phyloP scores from a whole-genome alignment of 116 monocot species.

The Papilionanthe hybrid region DNA sequence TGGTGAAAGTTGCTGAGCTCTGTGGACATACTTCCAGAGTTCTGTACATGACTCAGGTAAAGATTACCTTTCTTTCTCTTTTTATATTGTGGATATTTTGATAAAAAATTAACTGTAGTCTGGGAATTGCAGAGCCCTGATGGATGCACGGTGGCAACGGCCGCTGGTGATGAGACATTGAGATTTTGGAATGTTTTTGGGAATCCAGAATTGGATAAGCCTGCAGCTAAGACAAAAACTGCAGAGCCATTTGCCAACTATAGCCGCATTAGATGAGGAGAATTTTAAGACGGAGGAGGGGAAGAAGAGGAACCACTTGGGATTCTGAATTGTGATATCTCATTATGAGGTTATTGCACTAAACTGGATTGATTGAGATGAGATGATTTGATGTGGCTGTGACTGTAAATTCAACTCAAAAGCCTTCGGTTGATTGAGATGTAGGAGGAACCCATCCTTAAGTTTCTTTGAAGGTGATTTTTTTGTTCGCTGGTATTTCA shows the following conservation, averaged over 20 bases:
- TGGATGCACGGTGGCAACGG: constrained; percentile 31
- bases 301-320: not conserved
- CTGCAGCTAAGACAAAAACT: constrained; percentile 1
- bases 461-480: not conserved
- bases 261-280: constrained; percentile 8
- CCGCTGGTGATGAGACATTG: constrained; percentile 24
- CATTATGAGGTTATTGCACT: not conserved
- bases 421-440: too few species aligned
- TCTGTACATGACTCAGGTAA: constrained; percentile 42
- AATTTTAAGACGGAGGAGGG: not conserved
- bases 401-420: not conserved
- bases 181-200: constrained; percentile 34
- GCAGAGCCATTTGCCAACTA: constrained; percentile 9
- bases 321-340: not conserved
- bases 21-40: constrained; percentile 37
- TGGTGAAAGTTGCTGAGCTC: constrained; percentile 39
- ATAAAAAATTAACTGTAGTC: not conserved
- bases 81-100: not conserved
- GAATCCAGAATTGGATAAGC: constrained; percentile 12
- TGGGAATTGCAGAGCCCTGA: constrained; percentile 27
- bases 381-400: not conserved
- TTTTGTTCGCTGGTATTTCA: not conserved
- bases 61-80: not conserved
- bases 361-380: not conserved
- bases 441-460: not conserved